Percentiles rank a stretch among this genome's conserved stretches.
Conservation (phyloP, 2,329 filamentous ascomycete species). For the Epichloe baconii region DNA sequence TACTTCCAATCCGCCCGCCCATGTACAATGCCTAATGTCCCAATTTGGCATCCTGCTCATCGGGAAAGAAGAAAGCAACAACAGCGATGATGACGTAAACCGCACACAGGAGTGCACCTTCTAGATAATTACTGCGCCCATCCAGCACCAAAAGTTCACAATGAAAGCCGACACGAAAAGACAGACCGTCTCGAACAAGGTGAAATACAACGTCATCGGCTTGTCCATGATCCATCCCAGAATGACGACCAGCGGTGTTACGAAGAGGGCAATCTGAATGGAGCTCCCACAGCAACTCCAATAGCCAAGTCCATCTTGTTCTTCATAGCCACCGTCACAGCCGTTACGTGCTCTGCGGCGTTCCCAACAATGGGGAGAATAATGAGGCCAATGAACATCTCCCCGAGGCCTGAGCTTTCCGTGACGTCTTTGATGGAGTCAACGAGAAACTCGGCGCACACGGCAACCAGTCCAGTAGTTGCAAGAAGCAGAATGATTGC, state of each 20-base stretch:
- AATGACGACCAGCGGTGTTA: conserved; percentile 57
- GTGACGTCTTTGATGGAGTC: conserved; percentile 53
- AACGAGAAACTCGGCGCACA: conserved; percentile 60
- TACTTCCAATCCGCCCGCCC: background rate
- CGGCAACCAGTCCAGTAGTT: conserved; percentile 51
- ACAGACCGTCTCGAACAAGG: conserved; percentile 77
- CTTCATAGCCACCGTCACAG: conserved; percentile 56
- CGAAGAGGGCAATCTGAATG: conserved; percentile 60
- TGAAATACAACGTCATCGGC: conserved; percentile 73
- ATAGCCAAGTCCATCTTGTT: conserved; percentile 69
- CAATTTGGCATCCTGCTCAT: conserved; percentile 32
- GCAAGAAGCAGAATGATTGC: conserved; percentile 49
- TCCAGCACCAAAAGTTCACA: conserved; percentile 82
- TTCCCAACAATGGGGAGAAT: conserved; percentile 63
- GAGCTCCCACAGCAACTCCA: conserved; percentile 55
- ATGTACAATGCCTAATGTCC: conserved; percentile 9
- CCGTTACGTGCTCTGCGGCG: conserved; percentile 60
- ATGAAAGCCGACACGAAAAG: conserved; percentile 76
- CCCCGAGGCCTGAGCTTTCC: conserved; percentile 39
- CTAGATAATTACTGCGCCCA: conserved; percentile 75
- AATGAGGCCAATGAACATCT: conserved; percentile 59
- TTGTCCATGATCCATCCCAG: conserved; percentile 56
- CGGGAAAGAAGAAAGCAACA: conserved; percentile 54
- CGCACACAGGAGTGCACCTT: conserved; percentile 57
- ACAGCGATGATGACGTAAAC: conserved; percentile 57